These are phyloP conservation scores for Corylus americana DNA, from an alignment of 306 rosid species.

Conservation along the genomic window DNA sequence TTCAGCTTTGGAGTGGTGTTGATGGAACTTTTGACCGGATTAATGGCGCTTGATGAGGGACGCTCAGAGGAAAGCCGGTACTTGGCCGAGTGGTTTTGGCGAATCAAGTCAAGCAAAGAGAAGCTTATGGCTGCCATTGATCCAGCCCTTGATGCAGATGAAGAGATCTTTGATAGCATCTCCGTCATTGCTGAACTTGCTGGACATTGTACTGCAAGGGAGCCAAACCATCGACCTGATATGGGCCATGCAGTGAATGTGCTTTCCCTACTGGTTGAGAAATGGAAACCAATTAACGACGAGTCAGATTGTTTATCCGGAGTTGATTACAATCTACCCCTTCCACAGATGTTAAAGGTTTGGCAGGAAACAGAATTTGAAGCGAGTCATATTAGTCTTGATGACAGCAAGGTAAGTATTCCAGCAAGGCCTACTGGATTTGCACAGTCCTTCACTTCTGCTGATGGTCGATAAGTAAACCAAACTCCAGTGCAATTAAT, in stretches of 20 bases:
- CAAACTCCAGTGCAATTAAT: slow-evolving; percentile 4
- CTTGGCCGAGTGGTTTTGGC: slow-evolving; percentile 81
- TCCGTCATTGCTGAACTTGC: slow-evolving; percentile 63
- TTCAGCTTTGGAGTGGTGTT: slow-evolving; percentile 82
- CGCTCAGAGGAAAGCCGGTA: slow-evolving; percentile 81
- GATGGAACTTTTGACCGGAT: slow-evolving; percentile 79
- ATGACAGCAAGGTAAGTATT: slow-evolving; percentile 64
- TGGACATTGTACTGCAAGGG: slow-evolving; percentile 83
- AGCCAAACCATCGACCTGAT: slow-evolving; percentile 74
- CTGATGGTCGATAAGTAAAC: slow-evolving; percentile 58
- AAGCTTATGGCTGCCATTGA: slow-evolving; percentile 66
- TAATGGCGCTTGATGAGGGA: slow-evolving; percentile 71
- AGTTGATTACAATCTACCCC: slow-evolving; percentile 55
- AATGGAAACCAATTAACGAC: slow-evolving; percentile 65
- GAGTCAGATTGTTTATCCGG: slow-evolving; percentile 46
- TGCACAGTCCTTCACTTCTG: slow-evolving; percentile 69
- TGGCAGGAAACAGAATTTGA: slow-evolving; percentile 71
- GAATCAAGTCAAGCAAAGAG: slow-evolving; percentile 56
- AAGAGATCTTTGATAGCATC: slow-evolving; percentile 55
- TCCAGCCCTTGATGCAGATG: slow-evolving; percentile 47
- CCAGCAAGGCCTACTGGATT: slow-evolving; percentile 68
- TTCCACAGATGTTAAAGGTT: slow-evolving; percentile 64
- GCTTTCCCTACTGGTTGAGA: slow-evolving; percentile 52
- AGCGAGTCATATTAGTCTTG: slow-evolving; percentile 41
- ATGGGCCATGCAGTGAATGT: slow-evolving; percentile 82